phyloP scores from a whole-genome alignment of 1,139 yeast genomes.

The Barnettozyma hawaiiensis region DNA sequence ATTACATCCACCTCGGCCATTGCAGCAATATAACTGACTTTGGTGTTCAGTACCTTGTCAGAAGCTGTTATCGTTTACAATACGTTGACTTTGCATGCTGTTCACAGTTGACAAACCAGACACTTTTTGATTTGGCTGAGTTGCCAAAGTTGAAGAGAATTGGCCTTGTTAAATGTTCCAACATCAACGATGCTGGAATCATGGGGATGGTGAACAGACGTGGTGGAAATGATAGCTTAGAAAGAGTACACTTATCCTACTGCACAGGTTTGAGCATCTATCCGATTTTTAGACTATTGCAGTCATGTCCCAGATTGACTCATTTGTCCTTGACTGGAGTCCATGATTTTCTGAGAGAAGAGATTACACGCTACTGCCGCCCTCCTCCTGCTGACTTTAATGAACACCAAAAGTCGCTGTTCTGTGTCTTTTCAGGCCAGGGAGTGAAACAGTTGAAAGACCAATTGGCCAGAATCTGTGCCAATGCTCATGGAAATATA shows the following conservation, averaged over 20 bases:
- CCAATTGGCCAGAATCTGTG: slow-evolving; percentile 39
- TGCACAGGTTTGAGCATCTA: slow-evolving; percentile 76
- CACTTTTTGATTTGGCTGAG: slow-evolving; percentile 70
- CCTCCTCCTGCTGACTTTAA: slow-evolving; percentile 95
- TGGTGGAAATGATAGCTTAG: slow-evolving; percentile 70
- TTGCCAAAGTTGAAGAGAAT: slow-evolving; percentile 82
- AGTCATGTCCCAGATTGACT: slow-evolving; percentile 79
- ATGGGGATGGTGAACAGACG: slow-evolving; percentile 69
- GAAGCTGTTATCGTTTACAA: slow-evolving; percentile 78
- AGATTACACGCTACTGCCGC: slow-evolving; percentile 82
- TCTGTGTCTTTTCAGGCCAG: slow-evolving; percentile 90
- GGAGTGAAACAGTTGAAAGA: slow-evolving; percentile 75
- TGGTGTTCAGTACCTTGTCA: slow-evolving; percentile 72
- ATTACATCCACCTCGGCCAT: slow-evolving; percentile 90
- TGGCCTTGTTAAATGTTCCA: slow-evolving; percentile 86
- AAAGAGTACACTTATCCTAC: slow-evolving; percentile 88
- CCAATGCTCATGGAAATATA: not conserved
- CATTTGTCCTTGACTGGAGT: slow-evolving; percentile 90
- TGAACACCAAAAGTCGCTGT: slow-evolving; percentile 76
- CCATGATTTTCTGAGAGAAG: slow-evolving; percentile 77
- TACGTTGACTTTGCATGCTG: slow-evolving; percentile 96
- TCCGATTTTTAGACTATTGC: slow-evolving; percentile 65
- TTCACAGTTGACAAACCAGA: slow-evolving; percentile 78
- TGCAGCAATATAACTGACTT: slow-evolving; percentile 86
- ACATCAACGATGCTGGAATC: slow-evolving; percentile 84